phyloP scores from a whole-genome alignment of 495 filamentous ascomycete genomes.

The Thozetella sp. region DNA sequence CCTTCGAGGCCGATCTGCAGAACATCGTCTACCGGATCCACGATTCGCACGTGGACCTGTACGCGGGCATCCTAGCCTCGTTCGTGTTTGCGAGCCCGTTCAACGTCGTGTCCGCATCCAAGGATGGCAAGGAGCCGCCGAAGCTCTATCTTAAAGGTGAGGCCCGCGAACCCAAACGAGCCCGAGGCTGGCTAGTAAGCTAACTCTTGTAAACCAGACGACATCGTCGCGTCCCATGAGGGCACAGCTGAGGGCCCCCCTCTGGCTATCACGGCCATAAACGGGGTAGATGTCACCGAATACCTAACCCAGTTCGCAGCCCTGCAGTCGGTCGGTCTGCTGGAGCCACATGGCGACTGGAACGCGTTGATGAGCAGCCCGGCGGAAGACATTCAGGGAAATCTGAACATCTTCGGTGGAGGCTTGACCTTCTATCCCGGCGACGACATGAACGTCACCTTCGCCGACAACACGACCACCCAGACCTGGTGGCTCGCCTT shows the following conservation, averaged over 20 bases:
- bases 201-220: constrained; percentile 4
- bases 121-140: constrained; percentile 48
- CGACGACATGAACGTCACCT: constrained; percentile 36
- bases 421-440: constrained; percentile 48
- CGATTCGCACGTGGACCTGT: constrained; percentile 46
- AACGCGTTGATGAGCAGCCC: constrained; percentile 50
- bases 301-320: constrained; percentile 44
- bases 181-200: background rate
- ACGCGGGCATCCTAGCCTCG: constrained; percentile 36
- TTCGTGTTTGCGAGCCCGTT: constrained; percentile 49
- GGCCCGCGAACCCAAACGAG: background rate
- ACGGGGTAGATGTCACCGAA: constrained; percentile 35
- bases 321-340: constrained; percentile 33
- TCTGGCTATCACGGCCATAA: constrained; percentile 47
- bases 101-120: constrained; percentile 46
- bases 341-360: constrained; percentile 53
- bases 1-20: constrained; percentile 52
- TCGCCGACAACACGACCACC: constrained; percentile 37
- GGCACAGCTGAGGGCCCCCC: constrained; percentile 14
- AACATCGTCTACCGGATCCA: constrained; percentile 39
- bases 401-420: constrained; percentile 35
- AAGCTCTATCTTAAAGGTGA: constrained; percentile 42
- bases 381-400: constrained; percentile 38
- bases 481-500: constrained; percentile 33
- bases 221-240: constrained; percentile 7